Evolutionary conservation across 148 eudicot genomes (phyloP), one percentile per base, ranked within the genome.

Genomic region (Rhododendron williamsianum): DNA sequence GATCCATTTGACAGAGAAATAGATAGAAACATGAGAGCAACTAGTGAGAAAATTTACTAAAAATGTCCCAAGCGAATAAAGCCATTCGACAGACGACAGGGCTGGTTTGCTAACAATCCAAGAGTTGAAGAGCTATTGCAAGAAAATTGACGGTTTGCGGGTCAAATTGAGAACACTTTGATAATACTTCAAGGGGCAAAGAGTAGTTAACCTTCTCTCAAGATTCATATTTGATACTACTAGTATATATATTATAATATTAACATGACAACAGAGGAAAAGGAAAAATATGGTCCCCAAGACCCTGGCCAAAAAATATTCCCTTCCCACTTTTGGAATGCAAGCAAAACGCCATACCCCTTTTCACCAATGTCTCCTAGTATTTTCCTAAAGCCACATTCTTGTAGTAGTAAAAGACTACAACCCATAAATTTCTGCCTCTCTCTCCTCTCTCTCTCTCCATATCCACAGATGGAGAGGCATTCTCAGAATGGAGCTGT

Each of bases 401-500:
- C 46, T 43, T 35, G 45, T 5, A 41, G 7, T 41, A 41, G 45
- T 41, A 65, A 65, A 63, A 82, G 19, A 21, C 23, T 5, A 38
- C 85, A 83, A 33, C 63, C 11, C 16, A 45, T 18, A 45, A 30
- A 45, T 36, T 15, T 38, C 43, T 18, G 25, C 9, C 43, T 16
- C 77, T 73, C 77, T 13, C 76, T 16, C 5, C 38, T 33, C 19
- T 72, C 38, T 18, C 77, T 73, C 78, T 74, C 72, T 9, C 10
- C 72, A 54, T 4, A 54, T 54, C 60, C 23, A 54, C 9, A 9
- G 4, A 38, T 38, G 4, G 12, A 41, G 27, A 76, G 60, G 6
- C 76, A 76, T 51, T 72, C 86, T 88, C 77, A 91, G 86, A 91
- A 91, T 88, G 90, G 90, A 69, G 92, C 89, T 1, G 91, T 89